Base-by-base conservation (phyloP, 2,329 filamentous ascomycete species). In the Cordyceps javanica region DNA sequence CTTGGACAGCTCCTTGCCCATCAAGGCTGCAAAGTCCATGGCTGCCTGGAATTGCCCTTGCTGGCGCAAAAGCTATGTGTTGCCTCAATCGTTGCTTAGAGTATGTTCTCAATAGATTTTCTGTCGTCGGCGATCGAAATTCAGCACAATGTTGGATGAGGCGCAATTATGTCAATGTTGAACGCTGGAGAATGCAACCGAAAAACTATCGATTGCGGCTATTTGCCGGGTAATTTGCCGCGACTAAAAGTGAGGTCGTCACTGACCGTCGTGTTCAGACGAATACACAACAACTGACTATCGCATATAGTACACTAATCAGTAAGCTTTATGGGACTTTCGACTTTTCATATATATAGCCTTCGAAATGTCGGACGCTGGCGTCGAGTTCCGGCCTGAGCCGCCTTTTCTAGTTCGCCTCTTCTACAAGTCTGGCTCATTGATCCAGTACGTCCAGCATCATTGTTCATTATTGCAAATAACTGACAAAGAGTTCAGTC, bases 1-100 rank as follows among this genome's bases (percentile, higher is more conserved):
- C 72, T 94, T 95, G 67, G 89, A 85, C 67, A 99, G 94, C 73
- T 96, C 91, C 69, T 91, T 89, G 67, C 89, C 86, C 90, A 99
- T 96, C 49, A 99, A 78, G 36, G 91, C 84, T 60, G 91, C 91
- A 77, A 99, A 99, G 73, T 99, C 92, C 94, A 99, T 99, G 64
- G 61, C 30, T 39, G 41, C 52, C 30, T 39, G 11, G 13, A 55
- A 19, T 13, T 19, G 44, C 13, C 23, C 21, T n/a, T n/a, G 28
- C 38, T 16, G n/a, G 39, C 28, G 39, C 39, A 10, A 34, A 19
- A 28, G 6, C 25, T 26, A 2, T 23, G 21, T 16, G 11, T 10
- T 9, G 51, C 13, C 28, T 44, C 14, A n/a, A 53, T 42, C 44
- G 2, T n/a, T 5, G 11, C 7, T 49, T 19, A n/a, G 1, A 3